These are phyloP conservation scores for Claviceps lovelessii DNA, from an alignment of 2,329 filamentous ascomycete species.

Conservation along the genomic window DNA sequence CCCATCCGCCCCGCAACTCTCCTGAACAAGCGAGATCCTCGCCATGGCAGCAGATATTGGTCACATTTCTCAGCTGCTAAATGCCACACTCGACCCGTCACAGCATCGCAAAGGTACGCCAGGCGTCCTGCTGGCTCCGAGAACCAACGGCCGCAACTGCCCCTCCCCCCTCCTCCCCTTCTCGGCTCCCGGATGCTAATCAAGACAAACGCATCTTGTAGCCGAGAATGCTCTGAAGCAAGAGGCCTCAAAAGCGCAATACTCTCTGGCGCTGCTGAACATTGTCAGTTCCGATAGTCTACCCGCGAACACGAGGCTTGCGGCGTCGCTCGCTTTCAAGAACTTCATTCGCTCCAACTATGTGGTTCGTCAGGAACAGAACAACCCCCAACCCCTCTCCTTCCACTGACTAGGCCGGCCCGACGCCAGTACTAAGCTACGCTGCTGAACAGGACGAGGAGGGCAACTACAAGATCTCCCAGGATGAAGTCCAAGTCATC, in stretches of 20 bases:
- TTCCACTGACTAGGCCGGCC: not conserved
- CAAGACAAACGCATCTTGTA: conserved; percentile 28
- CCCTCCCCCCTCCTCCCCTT: conserved; percentile 6
- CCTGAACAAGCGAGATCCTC: conserved; percentile 10
- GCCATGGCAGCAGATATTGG: conserved; percentile 44
- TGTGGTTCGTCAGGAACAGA: conserved; percentile 41
- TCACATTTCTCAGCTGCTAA: conserved; percentile 65
- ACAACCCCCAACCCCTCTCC: not conserved
- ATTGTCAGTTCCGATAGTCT: conserved; percentile 68
- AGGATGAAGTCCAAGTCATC: conserved; percentile 74
- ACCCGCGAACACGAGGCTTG: conserved; percentile 65
- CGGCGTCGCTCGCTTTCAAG: conserved; percentile 90
- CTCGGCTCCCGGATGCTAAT: conserved; percentile 20
- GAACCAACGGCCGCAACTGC: conserved; percentile 1
- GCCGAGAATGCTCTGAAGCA: conserved; percentile 68
- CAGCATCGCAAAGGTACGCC: conserved; percentile 76
- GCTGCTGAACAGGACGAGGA: conserved; percentile 57
- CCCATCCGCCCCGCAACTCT: conserved; percentile 8
- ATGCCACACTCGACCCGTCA: conserved; percentile 76
- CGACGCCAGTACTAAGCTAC: conserved; percentile 8
- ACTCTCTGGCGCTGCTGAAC: conserved; percentile 76
- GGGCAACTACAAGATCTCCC: conserved; percentile 76
- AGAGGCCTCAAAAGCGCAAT: conserved; percentile 71
- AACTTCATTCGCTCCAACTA: conserved; percentile 95
- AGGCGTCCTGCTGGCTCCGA: conserved; percentile 8